Evolutionary conservation across 1,284 basidiomycete genomes (phyloP), one percentile per base, ranked within the genome.

Genomic region (Apiotrichum brassicae): DNA sequence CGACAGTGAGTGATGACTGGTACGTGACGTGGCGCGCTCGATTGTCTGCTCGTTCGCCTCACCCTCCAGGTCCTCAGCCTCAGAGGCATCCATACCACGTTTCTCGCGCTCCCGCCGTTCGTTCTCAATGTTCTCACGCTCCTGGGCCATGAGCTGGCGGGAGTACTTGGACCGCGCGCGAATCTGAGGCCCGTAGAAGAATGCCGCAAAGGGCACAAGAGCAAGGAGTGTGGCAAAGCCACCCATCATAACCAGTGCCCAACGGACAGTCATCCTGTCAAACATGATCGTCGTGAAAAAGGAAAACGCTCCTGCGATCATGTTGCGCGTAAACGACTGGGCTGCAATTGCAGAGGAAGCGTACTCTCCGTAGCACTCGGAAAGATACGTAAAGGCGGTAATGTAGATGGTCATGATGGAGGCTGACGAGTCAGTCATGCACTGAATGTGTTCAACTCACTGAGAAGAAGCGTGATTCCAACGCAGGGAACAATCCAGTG

Each of bases 131-230:
- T 59, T 50, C 47, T 60, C 57, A 41, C 57, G 56, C 49, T 73
- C 68, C 44, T 65, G 62, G 26, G 54, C 58, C 63, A 71, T 68
- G 28, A 73, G 51, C 40, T 58, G 50, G 36, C 63, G 62, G 18
- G 59, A 60, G 53, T 67, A 71, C 40, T 53, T 58, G 14, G 61
- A 64, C 25, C 56, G 52, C 12, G 58, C 54, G 19, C 71, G 51
- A 34, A 74, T 70, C 51, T 54, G 41, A 1, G 70, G 67, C 2
- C 66, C 71, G 38, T 63, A 62, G 23, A 56, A 58, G 53, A 62
- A 68, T 4, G 66, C 66, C 3, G 66, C 49, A 40, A 71, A 71
- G 4, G 71, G 71, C 14, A 71, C 62, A 3, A 60, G 43, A 0
- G 66, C 59, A 2, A 71, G 57, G 6, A 56, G 14, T 1, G 44